Conservation (phyloP, 129 eudicot genomes). For the Centella asiatica region DNA sequence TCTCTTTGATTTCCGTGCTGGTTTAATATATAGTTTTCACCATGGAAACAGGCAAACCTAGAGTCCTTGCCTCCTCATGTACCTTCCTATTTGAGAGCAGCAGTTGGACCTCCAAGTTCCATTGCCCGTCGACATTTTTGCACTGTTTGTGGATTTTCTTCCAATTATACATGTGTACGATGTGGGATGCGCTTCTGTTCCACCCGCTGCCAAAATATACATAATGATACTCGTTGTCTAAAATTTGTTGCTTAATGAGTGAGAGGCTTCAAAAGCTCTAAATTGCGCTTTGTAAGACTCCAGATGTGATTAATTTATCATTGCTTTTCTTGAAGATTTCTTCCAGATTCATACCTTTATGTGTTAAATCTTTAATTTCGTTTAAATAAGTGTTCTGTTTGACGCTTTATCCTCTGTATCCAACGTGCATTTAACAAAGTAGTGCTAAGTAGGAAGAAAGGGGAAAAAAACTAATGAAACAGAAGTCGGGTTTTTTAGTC, state of each 20-base stretch:
- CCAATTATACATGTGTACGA: conserved; percentile 74
- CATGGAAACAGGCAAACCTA: conserved; percentile 55
- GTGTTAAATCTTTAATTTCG: too few species aligned
- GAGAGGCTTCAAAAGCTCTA: not conserved
- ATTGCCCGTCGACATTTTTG: conserved; percentile 78
- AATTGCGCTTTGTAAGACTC: not conserved
- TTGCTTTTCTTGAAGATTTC: not conserved
- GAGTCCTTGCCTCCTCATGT: conserved; percentile 82
- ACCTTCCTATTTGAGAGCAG: conserved; percentile 78
- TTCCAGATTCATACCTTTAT: not conserved
- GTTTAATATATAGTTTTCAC: conserved; percentile 2
- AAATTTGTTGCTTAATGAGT: conserved; percentile 77
- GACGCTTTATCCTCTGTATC: too few species aligned
- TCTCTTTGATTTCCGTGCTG: not conserved
- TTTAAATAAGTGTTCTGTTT: too few species aligned
- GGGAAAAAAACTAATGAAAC: too few species aligned
- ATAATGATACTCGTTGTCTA: conserved; percentile 86
- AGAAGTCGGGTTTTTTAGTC: too few species aligned
- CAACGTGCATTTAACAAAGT: too few species aligned
- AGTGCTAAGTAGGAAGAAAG: too few species aligned
- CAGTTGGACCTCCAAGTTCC: conserved; percentile 91
- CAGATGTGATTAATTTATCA: not conserved
- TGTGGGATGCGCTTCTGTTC: conserved; percentile 92
- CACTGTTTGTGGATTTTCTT: conserved; percentile 81
- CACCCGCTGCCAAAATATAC: conserved; percentile 66